Percentiles rank a stretch among this genome's conserved stretches.
Conservation (phyloP, 139 green algal genomes). For the Chlamydomonas applanata region DNA sequence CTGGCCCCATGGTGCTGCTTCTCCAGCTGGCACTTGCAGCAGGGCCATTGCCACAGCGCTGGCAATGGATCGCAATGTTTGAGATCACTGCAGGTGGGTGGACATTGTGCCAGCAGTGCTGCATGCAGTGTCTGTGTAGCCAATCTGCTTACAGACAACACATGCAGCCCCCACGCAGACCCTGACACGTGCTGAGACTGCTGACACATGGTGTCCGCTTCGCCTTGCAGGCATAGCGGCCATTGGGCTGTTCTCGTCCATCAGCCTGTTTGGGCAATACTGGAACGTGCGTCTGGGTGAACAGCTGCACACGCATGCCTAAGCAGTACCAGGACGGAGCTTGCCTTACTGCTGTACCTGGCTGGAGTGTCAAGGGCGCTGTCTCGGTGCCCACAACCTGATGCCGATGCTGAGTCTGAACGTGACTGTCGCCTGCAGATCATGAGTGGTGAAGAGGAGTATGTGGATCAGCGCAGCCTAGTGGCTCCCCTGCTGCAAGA, state of each 20-base stretch:
- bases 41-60: background rate
- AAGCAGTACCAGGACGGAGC: no score
- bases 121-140: no score
- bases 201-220: background rate
- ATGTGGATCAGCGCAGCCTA: background rate
- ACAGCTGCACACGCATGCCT: no score
- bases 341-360: background rate
- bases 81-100: slow-evolving; percentile 35
- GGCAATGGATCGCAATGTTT: slow-evolving; percentile 62
- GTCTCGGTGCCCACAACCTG: background rate
- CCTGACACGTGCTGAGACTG: no score
- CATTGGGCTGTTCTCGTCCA: slow-evolving; percentile 8
- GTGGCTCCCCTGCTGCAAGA: background rate
- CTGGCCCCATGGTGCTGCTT: slow-evolving; percentile 59
- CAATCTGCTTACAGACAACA: no score
- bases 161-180: no score
- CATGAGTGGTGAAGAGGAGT: slow-evolving; percentile 19
- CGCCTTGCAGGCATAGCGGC: slow-evolving; percentile 5
- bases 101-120: background rate
- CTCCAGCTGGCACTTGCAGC: slow-evolving; percentile 53
- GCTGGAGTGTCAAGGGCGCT: background rate
- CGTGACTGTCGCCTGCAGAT: slow-evolving; percentile 5
- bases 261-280: slow-evolving; percentile 34
- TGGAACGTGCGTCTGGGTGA: slow-evolving; percentile 16
- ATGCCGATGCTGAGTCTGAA: background rate